Conservation (phyloP, 2,329 filamentous ascomycete species). For the Calonectria leucothoes region DNA sequence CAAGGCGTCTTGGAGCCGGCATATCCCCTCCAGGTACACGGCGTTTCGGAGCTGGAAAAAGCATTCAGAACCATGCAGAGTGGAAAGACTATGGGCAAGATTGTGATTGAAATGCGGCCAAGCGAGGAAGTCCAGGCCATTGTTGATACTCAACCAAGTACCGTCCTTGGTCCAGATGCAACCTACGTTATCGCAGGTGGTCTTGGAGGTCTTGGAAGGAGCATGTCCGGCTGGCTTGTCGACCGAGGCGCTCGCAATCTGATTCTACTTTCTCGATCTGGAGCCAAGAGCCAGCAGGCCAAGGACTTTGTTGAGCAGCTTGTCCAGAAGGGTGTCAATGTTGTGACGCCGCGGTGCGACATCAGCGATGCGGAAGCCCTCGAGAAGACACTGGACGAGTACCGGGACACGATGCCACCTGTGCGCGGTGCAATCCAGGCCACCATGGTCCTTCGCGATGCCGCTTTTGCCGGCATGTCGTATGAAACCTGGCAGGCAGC, state of each 20-base stretch:
- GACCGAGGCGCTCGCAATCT: conserved; percentile 41
- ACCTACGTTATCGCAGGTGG: conserved; percentile 32
- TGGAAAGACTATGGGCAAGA: conserved; percentile 32
- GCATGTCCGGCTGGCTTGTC: conserved; percentile 28
- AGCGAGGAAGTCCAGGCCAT: conserved; percentile 18
- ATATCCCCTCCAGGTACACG: neutral
- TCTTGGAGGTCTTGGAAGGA: conserved; percentile 32
- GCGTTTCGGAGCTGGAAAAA: conserved; percentile 28
- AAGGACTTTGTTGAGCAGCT: neutral
- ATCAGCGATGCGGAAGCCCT: neutral
- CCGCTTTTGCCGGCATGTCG: neutral
- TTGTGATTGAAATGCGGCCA: conserved; percentile 16
- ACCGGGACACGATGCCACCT: neutral
- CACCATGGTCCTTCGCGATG: neutral
- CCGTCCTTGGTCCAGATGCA: neutral
- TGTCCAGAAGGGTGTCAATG: neutral
- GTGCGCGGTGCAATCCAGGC: neutral
- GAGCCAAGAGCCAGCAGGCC: neutral
- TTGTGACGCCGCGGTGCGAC: neutral
- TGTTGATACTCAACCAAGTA: neutral
- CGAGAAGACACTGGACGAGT: neutral
- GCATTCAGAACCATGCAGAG: conserved; percentile 30
- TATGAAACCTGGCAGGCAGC: neutral
- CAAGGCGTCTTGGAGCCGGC: neutral
- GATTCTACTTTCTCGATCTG: conserved; percentile 41